These are phyloP conservation scores for Sporobolomyces roseus DNA, from an alignment of 768 basidiomycete species.

Conservation along the genomic window DNA sequence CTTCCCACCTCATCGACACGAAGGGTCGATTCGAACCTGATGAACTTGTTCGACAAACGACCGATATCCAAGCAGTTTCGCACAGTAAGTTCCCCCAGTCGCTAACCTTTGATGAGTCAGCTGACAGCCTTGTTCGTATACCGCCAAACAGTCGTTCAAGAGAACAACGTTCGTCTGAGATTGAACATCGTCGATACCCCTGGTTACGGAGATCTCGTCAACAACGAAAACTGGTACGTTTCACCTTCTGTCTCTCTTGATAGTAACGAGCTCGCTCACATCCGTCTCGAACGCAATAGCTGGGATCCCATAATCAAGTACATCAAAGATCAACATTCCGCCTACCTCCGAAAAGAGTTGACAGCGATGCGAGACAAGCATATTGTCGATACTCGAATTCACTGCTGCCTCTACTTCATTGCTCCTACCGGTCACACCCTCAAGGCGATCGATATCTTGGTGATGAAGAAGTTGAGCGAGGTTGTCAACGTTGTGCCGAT, in stretches of 20 bases:
- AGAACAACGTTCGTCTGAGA: constrained; percentile 89
- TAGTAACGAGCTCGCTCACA: neutral
- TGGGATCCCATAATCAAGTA: constrained; percentile 99
- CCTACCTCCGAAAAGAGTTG: constrained; percentile 96
- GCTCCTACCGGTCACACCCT: constrained; percentile 97
- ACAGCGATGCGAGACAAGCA: constrained; percentile 98
- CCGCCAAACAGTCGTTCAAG: constrained; percentile 69
- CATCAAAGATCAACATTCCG: constrained; percentile 98
- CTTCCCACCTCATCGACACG: constrained; percentile 94
- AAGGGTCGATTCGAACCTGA: constrained; percentile 87
- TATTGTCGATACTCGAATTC: constrained; percentile 97
- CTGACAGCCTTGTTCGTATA: neutral
- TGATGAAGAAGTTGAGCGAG: constrained; percentile 98
- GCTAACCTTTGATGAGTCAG: neutral
- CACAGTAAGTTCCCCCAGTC: constrained; percentile 63
- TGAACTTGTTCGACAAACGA: constrained; percentile 88
- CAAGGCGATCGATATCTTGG: constrained; percentile 93
- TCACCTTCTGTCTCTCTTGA: constrained; percentile 1
- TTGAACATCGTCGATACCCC: constrained; percentile 99
- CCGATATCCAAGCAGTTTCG: constrained; percentile 90
- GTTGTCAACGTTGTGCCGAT: constrained; percentile 99
- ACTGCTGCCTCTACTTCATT: constrained; percentile 98
- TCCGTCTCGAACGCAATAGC: constrained; percentile 58
- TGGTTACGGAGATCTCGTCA: constrained; percentile 95
- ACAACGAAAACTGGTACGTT: constrained; percentile 93